These are phyloP conservation scores for Centella asiatica DNA, from an alignment of 129 eudicot species.

Conservation along the genomic window DNA sequence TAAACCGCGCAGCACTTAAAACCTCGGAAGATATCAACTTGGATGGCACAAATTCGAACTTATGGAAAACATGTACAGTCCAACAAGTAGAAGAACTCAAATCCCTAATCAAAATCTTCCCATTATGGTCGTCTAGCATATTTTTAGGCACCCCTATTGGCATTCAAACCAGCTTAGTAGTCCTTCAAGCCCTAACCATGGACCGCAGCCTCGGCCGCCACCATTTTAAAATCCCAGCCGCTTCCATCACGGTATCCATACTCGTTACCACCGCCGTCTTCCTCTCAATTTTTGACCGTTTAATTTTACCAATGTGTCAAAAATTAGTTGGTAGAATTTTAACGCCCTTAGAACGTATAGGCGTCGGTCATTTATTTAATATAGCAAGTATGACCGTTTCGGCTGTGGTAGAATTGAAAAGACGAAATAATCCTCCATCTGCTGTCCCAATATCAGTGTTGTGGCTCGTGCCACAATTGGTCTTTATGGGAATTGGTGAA, in stretches of 20 bases:
- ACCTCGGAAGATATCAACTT: slow-evolving; percentile 11
- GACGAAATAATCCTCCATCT: slow-evolving; percentile 5
- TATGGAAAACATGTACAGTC: slow-evolving; percentile 59
- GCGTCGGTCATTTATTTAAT: slow-evolving; percentile 27
- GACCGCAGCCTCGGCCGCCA: slow-evolving; percentile 36
- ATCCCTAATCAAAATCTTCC: slow-evolving; percentile 38
- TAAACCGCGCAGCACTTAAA: slow-evolving; percentile 47
- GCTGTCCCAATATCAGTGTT: slow-evolving; percentile 37
- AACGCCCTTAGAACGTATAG: slow-evolving; percentile 45
- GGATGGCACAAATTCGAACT: slow-evolving; percentile 21
- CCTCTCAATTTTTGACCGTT: slow-evolving; percentile 25
- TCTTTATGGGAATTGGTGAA: neutral
- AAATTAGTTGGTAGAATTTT: slow-evolving; percentile 20
- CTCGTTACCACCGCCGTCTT: slow-evolving; percentile 28
- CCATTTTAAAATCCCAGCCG: slow-evolving; percentile 44
- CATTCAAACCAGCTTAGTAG: slow-evolving; percentile 30
- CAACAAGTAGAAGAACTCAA: slow-evolving; percentile 74
- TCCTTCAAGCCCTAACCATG: slow-evolving; percentile 62
- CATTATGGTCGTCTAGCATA: slow-evolving; percentile 54
- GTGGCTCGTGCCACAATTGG: slow-evolving; percentile 36
- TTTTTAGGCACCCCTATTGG: slow-evolving; percentile 44
- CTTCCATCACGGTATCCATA: slow-evolving; percentile 36
- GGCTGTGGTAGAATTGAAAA: slow-evolving; percentile 28
- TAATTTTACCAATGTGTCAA: slow-evolving; percentile 30
- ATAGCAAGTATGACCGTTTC: slow-evolving; percentile 19